phyloP scores from a whole-genome alignment of 78 protist species.

The Neovahlkampfia damariscottae region DNA sequence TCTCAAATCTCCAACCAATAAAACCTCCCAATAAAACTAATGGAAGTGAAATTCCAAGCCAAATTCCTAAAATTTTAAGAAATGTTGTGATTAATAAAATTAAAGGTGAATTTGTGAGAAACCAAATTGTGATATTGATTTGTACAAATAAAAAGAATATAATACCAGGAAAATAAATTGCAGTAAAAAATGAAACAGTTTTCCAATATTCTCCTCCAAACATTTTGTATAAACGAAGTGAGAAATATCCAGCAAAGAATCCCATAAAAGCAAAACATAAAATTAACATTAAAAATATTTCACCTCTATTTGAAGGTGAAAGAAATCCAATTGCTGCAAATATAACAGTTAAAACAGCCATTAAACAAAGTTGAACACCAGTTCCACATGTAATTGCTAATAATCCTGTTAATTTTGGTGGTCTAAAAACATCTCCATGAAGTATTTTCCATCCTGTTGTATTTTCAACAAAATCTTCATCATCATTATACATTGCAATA shows the following conservation, averaged over 20 bases:
- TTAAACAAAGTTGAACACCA: constrained; percentile 2
- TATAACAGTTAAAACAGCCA: background rate
- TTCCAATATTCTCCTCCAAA: constrained; percentile 31
- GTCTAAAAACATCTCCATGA: constrained; percentile 31
- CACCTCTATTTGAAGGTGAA: constrained; percentile 91
- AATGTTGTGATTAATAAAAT: constrained; percentile 51
- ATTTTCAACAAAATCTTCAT: constrained; percentile 11
- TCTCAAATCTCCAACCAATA: constrained; percentile 64
- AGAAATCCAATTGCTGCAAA: constrained; percentile 89
- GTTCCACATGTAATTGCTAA: constrained; percentile 14
- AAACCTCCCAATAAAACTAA: constrained; percentile 76
- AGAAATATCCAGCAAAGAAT: constrained; percentile 23
- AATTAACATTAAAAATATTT: constrained; percentile 58
- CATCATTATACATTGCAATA: constrained; percentile 44
- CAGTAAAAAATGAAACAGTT: background rate
- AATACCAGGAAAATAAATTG: constrained; percentile 37
- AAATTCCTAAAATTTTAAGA: constrained; percentile 40
- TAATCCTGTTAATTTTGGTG: constrained; percentile 1
- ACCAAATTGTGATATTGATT: constrained; percentile 33
- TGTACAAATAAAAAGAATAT: constrained; percentile 32
- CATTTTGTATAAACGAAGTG: constrained; percentile 34
- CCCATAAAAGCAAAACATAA: constrained; percentile 80
- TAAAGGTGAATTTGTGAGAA: constrained; percentile 21
- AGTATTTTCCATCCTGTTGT: constrained; percentile 29
- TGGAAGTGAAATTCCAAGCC: constrained; percentile 67